A percentile compares a stretch with the other conserved stretches of the same genome.
phyloP scores from a whole-genome alignment of 768 basidiomycete genomes.

The Trametes maxima region DNA sequence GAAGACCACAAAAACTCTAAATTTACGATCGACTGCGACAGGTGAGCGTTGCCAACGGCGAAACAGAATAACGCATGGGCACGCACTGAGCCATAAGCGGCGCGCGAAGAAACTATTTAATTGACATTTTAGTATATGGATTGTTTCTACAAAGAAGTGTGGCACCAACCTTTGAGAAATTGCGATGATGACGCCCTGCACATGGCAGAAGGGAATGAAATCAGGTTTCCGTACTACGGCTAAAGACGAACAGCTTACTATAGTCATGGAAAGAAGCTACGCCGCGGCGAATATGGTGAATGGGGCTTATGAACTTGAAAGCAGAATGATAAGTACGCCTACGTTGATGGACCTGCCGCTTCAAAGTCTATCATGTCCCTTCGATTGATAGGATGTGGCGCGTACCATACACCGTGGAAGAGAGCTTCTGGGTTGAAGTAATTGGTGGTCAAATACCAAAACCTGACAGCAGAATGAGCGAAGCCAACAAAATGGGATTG shows the following conservation, averaged over 20 bases:
- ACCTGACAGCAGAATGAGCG: neutral
- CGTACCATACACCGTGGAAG: slow-evolving; percentile 3
- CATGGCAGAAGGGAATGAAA: too few species aligned
- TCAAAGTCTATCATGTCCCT: neutral
- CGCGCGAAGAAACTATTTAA: neutral
- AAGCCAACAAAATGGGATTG: neutral
- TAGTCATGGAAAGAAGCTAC: neutral
- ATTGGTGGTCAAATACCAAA: neutral
- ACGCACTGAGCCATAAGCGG: slow-evolving; percentile 1
- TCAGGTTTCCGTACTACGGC: too few species aligned
- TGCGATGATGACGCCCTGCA: neutral
- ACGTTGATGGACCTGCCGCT: neutral
- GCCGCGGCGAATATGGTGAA: neutral
- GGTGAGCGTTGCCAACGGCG: neutral
- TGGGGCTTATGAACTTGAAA: neutral
- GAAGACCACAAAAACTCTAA: neutral
- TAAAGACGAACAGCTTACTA: neutral
- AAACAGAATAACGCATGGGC: neutral
- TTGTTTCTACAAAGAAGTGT: too few species aligned
- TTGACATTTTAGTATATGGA: neutral
- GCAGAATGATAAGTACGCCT: neutral
- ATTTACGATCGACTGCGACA: neutral
- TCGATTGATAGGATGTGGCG: too few species aligned
- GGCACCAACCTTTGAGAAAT: neutral
- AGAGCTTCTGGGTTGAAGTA: slow-evolving; percentile 1